These are phyloP conservation scores for Filobasidium floriforme DNA, from an alignment of 768 basidiomycete species.

Conservation along the genomic window DNA sequence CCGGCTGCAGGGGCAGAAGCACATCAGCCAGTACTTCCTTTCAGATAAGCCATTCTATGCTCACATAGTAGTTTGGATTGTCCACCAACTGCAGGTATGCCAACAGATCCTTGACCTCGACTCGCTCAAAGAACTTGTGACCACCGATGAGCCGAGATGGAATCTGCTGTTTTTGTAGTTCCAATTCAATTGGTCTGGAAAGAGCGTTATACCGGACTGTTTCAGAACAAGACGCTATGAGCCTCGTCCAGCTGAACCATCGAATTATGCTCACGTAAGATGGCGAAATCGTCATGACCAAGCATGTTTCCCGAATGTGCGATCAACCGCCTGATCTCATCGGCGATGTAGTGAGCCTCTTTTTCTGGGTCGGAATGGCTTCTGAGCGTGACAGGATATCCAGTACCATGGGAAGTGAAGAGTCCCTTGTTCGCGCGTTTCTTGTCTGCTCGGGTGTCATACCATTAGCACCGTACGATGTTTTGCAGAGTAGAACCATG, in stretches of 20 bases:
- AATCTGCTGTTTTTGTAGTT: conserved; percentile 69
- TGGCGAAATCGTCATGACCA: conserved; percentile 66
- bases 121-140: conserved; percentile 76
- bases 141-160: conserved; percentile 69
- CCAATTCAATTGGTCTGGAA: conserved; percentile 65
- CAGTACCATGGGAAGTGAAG: conserved; percentile 59
- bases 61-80: conserved; percentile 49
- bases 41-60: not conserved
- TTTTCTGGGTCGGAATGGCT: conserved; percentile 50
- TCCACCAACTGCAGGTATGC: conserved; percentile 76
- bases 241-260: not conserved
- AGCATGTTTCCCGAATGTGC: conserved; percentile 66
- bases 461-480: not conserved
- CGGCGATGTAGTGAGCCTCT: conserved; percentile 65
- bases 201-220: conserved; percentile 76
- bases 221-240: not conserved
- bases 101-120: conserved; percentile 73
- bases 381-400: conserved; percentile 57
- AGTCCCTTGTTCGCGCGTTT: conserved; percentile 67
- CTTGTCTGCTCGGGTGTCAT: conserved; percentile 52
- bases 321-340: conserved; percentile 69
- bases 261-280: conserved; percentile 57
- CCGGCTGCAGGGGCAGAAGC: conserved; percentile 51
- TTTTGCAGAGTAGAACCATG: not conserved
- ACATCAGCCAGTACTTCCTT: no score